Evolutionary conservation across 768 basidiomycete genomes (phyloP).

Genomic region (Serendipita sp.): DNA sequence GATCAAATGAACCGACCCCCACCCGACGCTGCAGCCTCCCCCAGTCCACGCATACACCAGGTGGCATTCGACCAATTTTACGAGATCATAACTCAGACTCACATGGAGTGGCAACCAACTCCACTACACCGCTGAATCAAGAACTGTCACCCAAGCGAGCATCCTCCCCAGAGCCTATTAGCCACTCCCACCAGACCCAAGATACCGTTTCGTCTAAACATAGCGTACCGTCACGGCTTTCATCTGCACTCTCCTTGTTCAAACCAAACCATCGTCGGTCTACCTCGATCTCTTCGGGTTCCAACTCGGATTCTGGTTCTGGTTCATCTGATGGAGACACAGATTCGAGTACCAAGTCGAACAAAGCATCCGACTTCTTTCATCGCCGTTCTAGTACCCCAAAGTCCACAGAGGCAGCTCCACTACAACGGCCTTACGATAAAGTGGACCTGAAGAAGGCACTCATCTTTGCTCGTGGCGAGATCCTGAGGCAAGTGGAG

Average conservation of each 20-base stretch:
- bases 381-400: background rate
- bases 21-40: background rate
- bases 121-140: background rate
- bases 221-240: background rate
- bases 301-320: background rate
- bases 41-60: background rate
- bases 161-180: background rate
- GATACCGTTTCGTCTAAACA: background rate
- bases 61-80: background rate
- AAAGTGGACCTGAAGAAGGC: conserved; percentile 3
- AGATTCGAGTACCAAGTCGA: background rate
- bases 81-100: background rate
- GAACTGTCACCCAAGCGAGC: background rate
- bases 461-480: conserved; percentile 1
- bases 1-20: background rate
- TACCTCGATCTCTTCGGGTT: background rate
- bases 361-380: background rate
- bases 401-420: background rate
- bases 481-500: conserved; percentile 2
- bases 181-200: background rate
- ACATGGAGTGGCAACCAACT: background rate
- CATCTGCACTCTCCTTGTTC: conserved; percentile 3
- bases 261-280: background rate
- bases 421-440: background rate
- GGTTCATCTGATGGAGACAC: conserved; percentile 1